These are phyloP conservation scores for Polyporus arcularius DNA, from an alignment of 768 basidiomycete genomes.

Conservation along the genomic window DNA sequence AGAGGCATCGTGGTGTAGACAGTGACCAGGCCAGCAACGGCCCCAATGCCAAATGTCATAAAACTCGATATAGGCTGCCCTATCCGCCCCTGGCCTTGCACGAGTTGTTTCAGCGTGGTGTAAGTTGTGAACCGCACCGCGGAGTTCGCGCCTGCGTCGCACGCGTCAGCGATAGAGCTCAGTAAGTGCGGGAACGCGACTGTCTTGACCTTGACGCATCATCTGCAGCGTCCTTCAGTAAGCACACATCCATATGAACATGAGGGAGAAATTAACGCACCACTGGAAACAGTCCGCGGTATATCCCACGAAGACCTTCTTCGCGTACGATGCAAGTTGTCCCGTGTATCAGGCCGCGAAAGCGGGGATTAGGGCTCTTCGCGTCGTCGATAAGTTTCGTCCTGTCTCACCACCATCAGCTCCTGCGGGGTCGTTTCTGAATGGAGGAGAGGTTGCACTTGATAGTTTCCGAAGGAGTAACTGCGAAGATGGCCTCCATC, in stretches of 20 bases:
- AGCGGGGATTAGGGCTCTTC: constrained; percentile 81
- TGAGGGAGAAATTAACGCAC: constrained; percentile 46
- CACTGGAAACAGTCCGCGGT: constrained; percentile 91
- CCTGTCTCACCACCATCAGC: constrained; percentile 41
- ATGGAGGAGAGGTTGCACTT: constrained; percentile 53
- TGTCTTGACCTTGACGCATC: constrained; percentile 79
- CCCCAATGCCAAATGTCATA: constrained; percentile 94
- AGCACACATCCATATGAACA: not conserved
- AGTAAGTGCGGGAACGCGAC: not conserved
- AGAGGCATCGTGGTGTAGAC: constrained; percentile 90
- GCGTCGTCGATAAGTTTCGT: constrained; percentile 97
- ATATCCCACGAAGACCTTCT: constrained; percentile 85
- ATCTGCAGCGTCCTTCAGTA: constrained; percentile 50
- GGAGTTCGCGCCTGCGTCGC: constrained; percentile 68
- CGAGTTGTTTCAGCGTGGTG: constrained; percentile 90
- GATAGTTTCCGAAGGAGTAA: constrained; percentile 97
- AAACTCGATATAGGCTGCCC: constrained; percentile 84
- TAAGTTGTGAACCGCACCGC: constrained; percentile 96
- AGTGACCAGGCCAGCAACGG: constrained; percentile 90
- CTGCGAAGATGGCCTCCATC: constrained; percentile 90
- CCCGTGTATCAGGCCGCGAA: constrained; percentile 86
- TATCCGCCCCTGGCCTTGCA: constrained; percentile 79
- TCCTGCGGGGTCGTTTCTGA: not conserved
- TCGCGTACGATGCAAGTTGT: constrained; percentile 76
- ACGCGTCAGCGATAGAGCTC: not conserved